Conservation (phyloP, 2,329 filamentous ascomycete genomes). For the Arthrobotrys megalospora region DNA sequence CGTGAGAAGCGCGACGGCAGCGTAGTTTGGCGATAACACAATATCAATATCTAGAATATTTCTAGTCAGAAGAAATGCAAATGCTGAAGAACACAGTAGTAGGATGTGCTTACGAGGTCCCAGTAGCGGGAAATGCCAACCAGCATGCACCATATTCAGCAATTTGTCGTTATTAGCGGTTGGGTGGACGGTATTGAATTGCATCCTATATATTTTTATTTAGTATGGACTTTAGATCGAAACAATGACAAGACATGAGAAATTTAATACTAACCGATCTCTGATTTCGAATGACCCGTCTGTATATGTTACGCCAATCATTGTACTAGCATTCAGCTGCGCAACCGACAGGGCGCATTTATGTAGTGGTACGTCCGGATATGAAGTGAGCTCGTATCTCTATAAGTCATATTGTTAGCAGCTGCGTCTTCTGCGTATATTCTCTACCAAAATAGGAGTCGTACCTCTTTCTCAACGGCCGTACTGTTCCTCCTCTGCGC, state of each 20-base stretch:
- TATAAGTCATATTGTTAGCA: slow-evolving; percentile 66
- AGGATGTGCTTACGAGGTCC: slow-evolving; percentile 36
- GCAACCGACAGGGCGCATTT: slow-evolving; percentile 80
- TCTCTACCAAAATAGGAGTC: slow-evolving; percentile 13
- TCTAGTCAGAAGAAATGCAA: background rate
- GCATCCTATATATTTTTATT: slow-evolving; percentile 49
- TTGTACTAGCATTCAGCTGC: slow-evolving; percentile 78
- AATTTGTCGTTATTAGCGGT: slow-evolving; percentile 61
- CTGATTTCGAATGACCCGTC: slow-evolving; percentile 73
- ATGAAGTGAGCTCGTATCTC: slow-evolving; percentile 78
- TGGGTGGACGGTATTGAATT: slow-evolving; percentile 53
- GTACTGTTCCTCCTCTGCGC: slow-evolving; percentile 75
- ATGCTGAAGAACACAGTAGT: no score
- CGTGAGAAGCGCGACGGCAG: slow-evolving; percentile 69
- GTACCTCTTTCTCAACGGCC: slow-evolving; percentile 66
- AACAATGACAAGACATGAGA: background rate
- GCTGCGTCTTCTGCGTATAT: background rate
- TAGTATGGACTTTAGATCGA: background rate
- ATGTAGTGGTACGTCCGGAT: slow-evolving; percentile 69
- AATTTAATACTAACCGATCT: slow-evolving; percentile 49
- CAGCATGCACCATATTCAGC: slow-evolving; percentile 64
- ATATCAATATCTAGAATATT: slow-evolving; percentile 66
- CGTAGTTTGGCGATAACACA: slow-evolving; percentile 70
- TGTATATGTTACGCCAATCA: slow-evolving; percentile 76
- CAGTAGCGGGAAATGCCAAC: slow-evolving; percentile 63